Percentiles rank a stretch among this genome's conserved stretches.
phyloP scores from a whole-genome alignment of 83 land plant species.

The Picea abies region DNA sequence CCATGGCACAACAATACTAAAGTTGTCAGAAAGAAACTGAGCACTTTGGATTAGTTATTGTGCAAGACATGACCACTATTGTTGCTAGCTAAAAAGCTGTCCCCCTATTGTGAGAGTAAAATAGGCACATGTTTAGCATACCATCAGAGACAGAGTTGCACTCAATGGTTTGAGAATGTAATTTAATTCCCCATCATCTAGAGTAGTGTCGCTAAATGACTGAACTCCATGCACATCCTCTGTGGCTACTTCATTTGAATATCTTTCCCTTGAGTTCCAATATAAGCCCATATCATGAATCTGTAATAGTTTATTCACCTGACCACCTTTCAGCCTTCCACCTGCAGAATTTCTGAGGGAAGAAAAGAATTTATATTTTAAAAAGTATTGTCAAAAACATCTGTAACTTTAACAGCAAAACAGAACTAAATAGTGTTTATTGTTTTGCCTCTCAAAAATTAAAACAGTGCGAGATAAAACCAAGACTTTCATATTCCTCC shows the following conservation, averaged over 20 bases:
- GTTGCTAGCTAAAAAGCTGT: neutral
- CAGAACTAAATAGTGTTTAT: too few species aligned
- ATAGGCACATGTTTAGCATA: neutral
- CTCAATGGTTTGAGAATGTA: slow-evolving; percentile 10
- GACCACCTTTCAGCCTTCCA: slow-evolving; percentile 15
- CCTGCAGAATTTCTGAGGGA: slow-evolving; percentile 6
- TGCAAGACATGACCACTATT: neutral
- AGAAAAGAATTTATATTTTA: neutral
- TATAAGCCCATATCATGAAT: slow-evolving; percentile 15
- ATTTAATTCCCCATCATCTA: neutral
- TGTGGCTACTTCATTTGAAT: slow-evolving; percentile 7
- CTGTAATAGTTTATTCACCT: slow-evolving; percentile 10
- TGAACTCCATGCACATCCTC: neutral
- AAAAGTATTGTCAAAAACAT: too few species aligned
- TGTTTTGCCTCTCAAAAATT: too few species aligned
- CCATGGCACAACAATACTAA: too few species aligned
- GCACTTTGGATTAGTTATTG: neutral
- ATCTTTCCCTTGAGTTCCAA: slow-evolving; percentile 14
- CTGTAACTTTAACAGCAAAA: too few species aligned
- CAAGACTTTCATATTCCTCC: too few species aligned
- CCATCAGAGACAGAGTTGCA: slow-evolving; percentile 13
- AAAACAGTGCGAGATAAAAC: too few species aligned
- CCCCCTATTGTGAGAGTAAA: neutral
- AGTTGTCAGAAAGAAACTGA: neutral
- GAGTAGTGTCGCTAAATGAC: neutral